A percentile compares a stretch with the other conserved stretches of the same genome.
Evolutionary conservation across 2,329 filamentous ascomycete genomes (phyloP).

Genomic region (Aspergillus tamarii): DNA sequence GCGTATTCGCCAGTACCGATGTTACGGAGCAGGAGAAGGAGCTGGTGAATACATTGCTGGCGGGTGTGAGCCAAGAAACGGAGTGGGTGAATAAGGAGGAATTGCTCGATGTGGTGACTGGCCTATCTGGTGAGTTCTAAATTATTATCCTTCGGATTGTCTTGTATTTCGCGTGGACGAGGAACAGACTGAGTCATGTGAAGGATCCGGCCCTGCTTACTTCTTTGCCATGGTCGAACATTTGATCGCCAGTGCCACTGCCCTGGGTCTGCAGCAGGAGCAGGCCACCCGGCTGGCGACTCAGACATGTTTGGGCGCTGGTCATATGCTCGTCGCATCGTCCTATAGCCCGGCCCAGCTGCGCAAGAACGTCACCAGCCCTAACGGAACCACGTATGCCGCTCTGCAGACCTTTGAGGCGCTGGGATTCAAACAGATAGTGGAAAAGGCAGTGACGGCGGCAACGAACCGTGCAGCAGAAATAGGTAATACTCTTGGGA

Average conservation of each 20-base stretch:
- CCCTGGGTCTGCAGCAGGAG: conserved; percentile 34
- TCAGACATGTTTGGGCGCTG: conserved; percentile 40
- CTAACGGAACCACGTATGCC: conserved; percentile 39
- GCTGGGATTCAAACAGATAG: conserved; percentile 32
- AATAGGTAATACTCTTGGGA: conserved; percentile 31
- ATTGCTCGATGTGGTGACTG: conserved; percentile 39
- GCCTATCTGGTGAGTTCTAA: conserved; percentile 34
- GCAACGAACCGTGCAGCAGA: conserved; percentile 36
- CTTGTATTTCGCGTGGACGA: not conserved
- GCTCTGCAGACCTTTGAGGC: conserved; percentile 37
- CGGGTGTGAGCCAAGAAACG: conserved; percentile 35
- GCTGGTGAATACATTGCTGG: conserved; percentile 33
- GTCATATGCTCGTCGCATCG: conserved; percentile 38
- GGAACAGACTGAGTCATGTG: not conserved
- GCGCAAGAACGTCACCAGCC: conserved; percentile 41
- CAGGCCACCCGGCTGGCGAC: conserved; percentile 37
- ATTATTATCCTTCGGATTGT: too few relatives aligned
- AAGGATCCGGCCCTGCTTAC: conserved; percentile 41
- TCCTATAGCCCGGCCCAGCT: conserved; percentile 34
- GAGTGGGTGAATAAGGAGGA: conserved; percentile 41
- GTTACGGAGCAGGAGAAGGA: conserved; percentile 33
- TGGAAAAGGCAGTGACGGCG: conserved; percentile 37
- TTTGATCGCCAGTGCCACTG: conserved; percentile 35
- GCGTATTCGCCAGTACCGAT: conserved; percentile 31
- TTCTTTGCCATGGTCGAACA: conserved; percentile 45